Evolutionary conservation across 306 rosid genomes (phyloP).

Genomic region (Pterocarpus santalinus): DNA sequence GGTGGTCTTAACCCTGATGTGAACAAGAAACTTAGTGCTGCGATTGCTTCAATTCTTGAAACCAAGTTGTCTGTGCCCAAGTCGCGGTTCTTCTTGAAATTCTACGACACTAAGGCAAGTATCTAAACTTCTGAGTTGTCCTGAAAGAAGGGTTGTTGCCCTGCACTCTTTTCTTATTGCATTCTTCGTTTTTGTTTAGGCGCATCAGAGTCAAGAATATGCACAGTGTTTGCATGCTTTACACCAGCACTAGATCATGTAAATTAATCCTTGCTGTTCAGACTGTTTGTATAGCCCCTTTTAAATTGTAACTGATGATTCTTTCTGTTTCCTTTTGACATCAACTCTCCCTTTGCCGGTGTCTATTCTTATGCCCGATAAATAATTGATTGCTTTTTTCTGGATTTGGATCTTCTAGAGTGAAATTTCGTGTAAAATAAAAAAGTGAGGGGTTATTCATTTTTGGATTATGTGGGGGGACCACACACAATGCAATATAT

Average conservation of each 20-base stretch:
- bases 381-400: background rate
- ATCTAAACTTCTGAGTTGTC: constrained; percentile 40
- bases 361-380: background rate
- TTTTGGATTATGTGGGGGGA: too few relatives aligned
- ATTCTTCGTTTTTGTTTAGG: constrained; percentile 81
- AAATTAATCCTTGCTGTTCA: constrained; percentile 62
- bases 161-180: constrained; percentile 62
- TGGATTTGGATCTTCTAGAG: background rate
- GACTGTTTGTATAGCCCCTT: constrained; percentile 44
- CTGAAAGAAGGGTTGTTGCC: constrained; percentile 40
- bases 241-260: constrained; percentile 89
- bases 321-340: constrained; percentile 3
- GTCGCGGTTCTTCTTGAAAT: constrained; percentile 81
- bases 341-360: constrained; percentile 21
- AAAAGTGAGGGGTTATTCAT: too few relatives aligned
- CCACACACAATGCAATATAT: too few relatives aligned
- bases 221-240: constrained; percentile 91
- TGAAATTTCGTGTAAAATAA: too few relatives aligned
- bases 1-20: constrained; percentile 86
- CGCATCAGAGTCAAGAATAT: constrained; percentile 79
- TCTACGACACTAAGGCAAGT: constrained; percentile 91
- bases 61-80: constrained; percentile 90
- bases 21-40: constrained; percentile 93
- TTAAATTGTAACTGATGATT: constrained; percentile 19
- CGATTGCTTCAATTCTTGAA: constrained; percentile 78